Evolutionary conservation across 2,329 filamentous ascomycete species (phyloP).

Genomic region (Lasiodiplodia sp.): DNA sequence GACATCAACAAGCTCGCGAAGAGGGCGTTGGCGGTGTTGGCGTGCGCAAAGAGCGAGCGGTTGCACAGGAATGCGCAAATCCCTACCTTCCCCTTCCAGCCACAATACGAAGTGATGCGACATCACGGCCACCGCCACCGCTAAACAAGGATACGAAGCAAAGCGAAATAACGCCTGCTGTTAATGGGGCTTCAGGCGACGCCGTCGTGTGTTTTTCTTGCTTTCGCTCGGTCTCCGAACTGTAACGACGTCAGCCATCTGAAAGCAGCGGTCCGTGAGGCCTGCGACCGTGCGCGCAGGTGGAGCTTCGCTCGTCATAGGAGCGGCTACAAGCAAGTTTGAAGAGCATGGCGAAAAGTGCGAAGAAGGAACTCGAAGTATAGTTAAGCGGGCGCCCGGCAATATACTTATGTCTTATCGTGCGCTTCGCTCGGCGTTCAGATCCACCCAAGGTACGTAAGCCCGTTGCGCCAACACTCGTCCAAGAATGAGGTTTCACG

Average conservation of each 20-base stretch:
- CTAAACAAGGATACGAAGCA: slow-evolving; percentile 13
- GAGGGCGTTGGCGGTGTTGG: slow-evolving; percentile 1
- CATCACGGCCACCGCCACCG: slow-evolving; percentile 15
- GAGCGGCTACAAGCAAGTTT: background rate
- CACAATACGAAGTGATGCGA: slow-evolving; percentile 6
- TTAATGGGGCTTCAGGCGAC: background rate
- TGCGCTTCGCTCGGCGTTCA: background rate
- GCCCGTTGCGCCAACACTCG: slow-evolving; percentile 15
- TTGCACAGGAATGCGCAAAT: slow-evolving; percentile 6
- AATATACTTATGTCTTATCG: background rate
- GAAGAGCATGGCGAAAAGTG: slow-evolving; percentile 1
- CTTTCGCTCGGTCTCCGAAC: slow-evolving; percentile 3
- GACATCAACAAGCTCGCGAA: background rate
- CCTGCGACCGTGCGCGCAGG: slow-evolving; percentile 12
- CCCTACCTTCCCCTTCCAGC: background rate
- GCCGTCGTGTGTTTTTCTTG: background rate
- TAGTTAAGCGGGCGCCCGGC: background rate
- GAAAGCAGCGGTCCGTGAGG: background rate
- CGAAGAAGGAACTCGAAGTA: background rate
- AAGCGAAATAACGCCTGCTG: background rate
- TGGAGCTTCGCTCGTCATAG: slow-evolving; percentile 6
- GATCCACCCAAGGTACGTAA: slow-evolving; percentile 26
- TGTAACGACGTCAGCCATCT: slow-evolving; percentile 8
- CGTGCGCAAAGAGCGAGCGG: background rate
- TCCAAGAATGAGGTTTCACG: background rate